Conservation (phyloP, 2,329 filamentous ascomycete genomes). For the Penicillium griseofulvum region DNA sequence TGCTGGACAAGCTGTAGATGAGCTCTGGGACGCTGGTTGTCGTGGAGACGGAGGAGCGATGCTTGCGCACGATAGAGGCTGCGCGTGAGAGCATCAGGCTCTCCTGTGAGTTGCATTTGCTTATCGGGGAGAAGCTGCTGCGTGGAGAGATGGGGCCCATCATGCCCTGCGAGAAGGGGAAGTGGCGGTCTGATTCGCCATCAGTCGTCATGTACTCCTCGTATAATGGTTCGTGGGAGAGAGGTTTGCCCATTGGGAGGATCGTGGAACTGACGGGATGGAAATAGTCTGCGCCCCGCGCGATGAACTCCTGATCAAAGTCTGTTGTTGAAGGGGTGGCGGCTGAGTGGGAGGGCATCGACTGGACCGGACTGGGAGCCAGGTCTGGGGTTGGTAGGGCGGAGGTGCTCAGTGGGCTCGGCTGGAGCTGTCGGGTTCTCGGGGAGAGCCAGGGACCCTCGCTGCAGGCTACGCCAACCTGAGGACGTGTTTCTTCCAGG, state of each 20-base stretch:
- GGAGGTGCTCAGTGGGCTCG: slow-evolving; percentile 26
- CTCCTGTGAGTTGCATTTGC: slow-evolving; percentile 58
- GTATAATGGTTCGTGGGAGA: slow-evolving; percentile 36
- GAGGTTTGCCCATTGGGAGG: slow-evolving; percentile 33
- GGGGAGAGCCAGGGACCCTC: slow-evolving; percentile 12
- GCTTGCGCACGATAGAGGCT: slow-evolving; percentile 47
- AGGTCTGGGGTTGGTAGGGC: slow-evolving; percentile 32
- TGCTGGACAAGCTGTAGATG: slow-evolving; percentile 41
- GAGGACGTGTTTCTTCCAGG: slow-evolving; percentile 29
- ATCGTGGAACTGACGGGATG: slow-evolving; percentile 30
- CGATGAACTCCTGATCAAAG: slow-evolving; percentile 28
- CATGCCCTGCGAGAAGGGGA: slow-evolving; percentile 41
- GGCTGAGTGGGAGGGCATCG: slow-evolving; percentile 27
- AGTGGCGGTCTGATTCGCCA: slow-evolving; percentile 48
- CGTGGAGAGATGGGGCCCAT: slow-evolving; percentile 42
- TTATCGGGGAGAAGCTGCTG: slow-evolving; percentile 52
- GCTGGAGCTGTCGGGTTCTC: slow-evolving; percentile 16
- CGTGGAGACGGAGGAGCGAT: slow-evolving; percentile 48
- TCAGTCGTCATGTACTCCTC: slow-evolving; percentile 46
- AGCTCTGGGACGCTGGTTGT: slow-evolving; percentile 47
- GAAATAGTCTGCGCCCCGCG: slow-evolving; percentile 26
- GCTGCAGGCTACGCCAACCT: slow-evolving; percentile 15
- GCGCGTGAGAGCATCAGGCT: slow-evolving; percentile 54
- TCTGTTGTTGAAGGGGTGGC: slow-evolving; percentile 30
- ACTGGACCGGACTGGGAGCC: slow-evolving; percentile 34